Base-by-base conservation (phyloP, 129 eudicot species). In the Logfia minima region DNA sequence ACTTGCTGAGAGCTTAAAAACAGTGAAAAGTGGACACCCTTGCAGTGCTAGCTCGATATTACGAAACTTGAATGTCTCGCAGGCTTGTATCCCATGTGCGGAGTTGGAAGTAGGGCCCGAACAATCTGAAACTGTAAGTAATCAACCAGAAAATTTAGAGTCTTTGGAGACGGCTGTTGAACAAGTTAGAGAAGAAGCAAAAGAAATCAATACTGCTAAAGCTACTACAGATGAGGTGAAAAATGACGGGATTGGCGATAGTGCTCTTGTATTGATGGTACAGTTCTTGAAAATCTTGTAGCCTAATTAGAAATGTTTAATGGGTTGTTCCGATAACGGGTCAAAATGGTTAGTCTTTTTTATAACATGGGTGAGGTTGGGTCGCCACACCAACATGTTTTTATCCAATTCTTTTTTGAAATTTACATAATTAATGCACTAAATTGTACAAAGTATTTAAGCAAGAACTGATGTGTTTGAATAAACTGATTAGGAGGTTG, bases 1-100 rank as follows among this genome's bases (percentile, higher is more conserved):
- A 77, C 97, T 93, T 17, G 88, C 95, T 17, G 84, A 82, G 72
- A 82, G 87, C 68, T 75, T 90, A 75, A 88, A 79, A 68, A 72
- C 80, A 37, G 61, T 82, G 52, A 76, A 75, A 52, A 69, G 82
- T 65, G 90, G 87, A 14, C 85, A 90, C 43, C 95, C 91, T 0
- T 88, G 97, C 60, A 90, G 95, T 75, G 97, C 97, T 74, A 90
- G 92, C 81, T 88, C 96, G 11, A 90, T 93, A 8, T 77, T 93
- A 17, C 84, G 91, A 81, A 86, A 79, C 70, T 58, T 93, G 64
- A 93, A 84, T 70, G 89, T 79, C 63, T 77, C 98, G 1, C 87
- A 68, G 51, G 74, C 80, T 31, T n/a, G 79, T 77, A 79, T 78
- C 48, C 72, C 85, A 2, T 34, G 68, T 68, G 26, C 45, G 5